phyloP scores from a whole-genome alignment of 345 rosid genomes.

The Brassica juncea region DNA sequence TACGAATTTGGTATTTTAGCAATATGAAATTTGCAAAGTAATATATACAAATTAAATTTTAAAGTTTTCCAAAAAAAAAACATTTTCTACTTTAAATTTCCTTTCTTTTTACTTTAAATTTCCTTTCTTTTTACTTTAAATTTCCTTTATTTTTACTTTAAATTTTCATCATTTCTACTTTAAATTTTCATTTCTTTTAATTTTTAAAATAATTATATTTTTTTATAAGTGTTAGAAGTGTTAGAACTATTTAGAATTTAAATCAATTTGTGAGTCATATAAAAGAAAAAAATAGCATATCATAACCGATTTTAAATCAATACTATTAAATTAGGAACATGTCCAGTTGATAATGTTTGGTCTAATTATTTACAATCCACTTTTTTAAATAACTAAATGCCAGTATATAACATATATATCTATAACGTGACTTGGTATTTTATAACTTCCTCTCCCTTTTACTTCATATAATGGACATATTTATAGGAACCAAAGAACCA shows the following conservation, averaged over 20 bases:
- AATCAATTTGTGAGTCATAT: neutral
- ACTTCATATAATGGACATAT: too few relatives aligned
- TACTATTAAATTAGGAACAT: too few relatives aligned
- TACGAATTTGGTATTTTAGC: neutral
- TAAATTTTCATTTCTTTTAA: neutral
- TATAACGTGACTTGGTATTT: neutral
- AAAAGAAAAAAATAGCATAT: neutral
- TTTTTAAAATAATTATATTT: neutral
- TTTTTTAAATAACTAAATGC: too few relatives aligned
- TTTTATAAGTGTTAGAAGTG: neutral
- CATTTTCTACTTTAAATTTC: neutral
- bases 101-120: neutral
- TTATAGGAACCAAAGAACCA: too few relatives aligned
- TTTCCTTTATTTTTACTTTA: too few relatives aligned
- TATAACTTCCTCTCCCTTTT: too few relatives aligned
- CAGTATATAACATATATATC: too few relatives aligned
- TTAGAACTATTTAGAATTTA: neutral
- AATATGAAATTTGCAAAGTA: neutral
- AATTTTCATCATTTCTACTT: too few relatives aligned
- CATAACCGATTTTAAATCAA: neutral
- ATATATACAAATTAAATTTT: neutral
- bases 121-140: neutral
- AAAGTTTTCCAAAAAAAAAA: neutral
- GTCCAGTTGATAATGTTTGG: too few relatives aligned
- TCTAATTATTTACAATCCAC: too few relatives aligned